phyloP scores from a whole-genome alignment of 148 eudicot genomes.

The Silene conica region DNA sequence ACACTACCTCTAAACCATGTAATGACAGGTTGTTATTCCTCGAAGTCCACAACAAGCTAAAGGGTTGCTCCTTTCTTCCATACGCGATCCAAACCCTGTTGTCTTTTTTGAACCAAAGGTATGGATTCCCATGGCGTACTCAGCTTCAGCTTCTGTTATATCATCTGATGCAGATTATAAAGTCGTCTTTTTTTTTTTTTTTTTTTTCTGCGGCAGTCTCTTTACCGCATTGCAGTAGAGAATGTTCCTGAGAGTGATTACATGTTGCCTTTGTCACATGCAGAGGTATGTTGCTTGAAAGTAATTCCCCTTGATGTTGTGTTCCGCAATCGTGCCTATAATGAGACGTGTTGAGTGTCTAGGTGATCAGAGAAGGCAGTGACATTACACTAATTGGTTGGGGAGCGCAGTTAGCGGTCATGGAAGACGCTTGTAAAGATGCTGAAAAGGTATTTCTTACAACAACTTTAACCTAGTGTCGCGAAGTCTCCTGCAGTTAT shows the following conservation, averaged over 20 bases:
- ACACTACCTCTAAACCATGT: constrained; percentile 2
- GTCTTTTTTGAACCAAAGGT: constrained; percentile 99
- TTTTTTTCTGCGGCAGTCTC: constrained; percentile 43
- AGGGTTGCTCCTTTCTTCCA: constrained; percentile 75
- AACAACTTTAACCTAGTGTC: neutral
- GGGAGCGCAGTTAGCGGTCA: constrained; percentile 90
- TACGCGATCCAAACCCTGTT: constrained; percentile 96
- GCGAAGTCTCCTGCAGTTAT: no score
- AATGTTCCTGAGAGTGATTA: constrained; percentile 89
- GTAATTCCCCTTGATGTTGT: neutral
- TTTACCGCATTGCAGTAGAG: constrained; percentile 94
- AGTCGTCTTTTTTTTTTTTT: constrained; percentile 1
- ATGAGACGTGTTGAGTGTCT: constrained; percentile 2
- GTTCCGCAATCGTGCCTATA: neutral
- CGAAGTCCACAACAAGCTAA: constrained; percentile 93
- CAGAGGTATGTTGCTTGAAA: constrained; percentile 58
- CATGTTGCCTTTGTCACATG: constrained; percentile 84
- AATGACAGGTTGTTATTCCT: constrained; percentile 78
- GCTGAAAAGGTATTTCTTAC: constrained; percentile 67
- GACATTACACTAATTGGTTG: constrained; percentile 95
- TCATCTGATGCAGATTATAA: neutral
- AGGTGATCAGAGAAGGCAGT: constrained; percentile 87
- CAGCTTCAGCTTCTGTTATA: neutral
- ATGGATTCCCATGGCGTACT: constrained; percentile 6
- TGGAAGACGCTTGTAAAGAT: constrained; percentile 89